These are phyloP conservation scores for Fusarium sp. DNA, from an alignment of 2,329 filamentous ascomycete species.

Conservation along the genomic window DNA sequence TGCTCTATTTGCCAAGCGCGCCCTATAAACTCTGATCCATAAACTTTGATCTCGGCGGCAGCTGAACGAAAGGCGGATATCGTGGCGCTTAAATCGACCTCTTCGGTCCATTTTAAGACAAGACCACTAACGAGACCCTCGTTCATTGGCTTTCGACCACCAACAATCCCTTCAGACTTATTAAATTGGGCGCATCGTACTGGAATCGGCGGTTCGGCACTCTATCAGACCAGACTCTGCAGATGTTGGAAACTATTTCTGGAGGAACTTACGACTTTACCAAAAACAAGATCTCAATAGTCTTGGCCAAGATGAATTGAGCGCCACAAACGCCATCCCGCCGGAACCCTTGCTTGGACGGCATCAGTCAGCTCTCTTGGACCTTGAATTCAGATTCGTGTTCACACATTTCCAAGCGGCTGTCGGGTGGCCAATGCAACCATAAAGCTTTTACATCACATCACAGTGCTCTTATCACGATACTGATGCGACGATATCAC, in stretches of 20 bases:
- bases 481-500: not conserved
- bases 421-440: not conserved
- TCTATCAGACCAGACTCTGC: not conserved
- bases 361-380: not conserved
- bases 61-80: slow-evolving; percentile 22
- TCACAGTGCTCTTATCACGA: not conserved
- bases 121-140: slow-evolving; percentile 21
- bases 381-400: not conserved
- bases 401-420: not conserved
- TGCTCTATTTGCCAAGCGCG: slow-evolving; percentile 3
- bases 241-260: not conserved
- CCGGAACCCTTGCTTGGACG: not conserved
- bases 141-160: slow-evolving; percentile 25
- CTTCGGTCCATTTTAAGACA: slow-evolving; percentile 8
- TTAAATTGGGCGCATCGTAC: slow-evolving; percentile 5
- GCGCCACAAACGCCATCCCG: slow-evolving; percentile 2
- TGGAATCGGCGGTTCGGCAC: slow-evolving; percentile 12
- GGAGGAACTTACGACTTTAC: not conserved
- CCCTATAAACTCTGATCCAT: not conserved
- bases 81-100: slow-evolving; percentile 40
- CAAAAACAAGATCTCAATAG: not conserved
- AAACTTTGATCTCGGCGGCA: slow-evolving; percentile 17
- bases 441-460: too few species aligned
- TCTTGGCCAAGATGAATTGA: slow-evolving; percentile 2
- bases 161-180: not conserved